Percentiles rank a stretch among this genome's conserved stretches.
phyloP scores from a whole-genome alignment of 352 stramenopile species.

The Phytophthora ramorum region DNA sequence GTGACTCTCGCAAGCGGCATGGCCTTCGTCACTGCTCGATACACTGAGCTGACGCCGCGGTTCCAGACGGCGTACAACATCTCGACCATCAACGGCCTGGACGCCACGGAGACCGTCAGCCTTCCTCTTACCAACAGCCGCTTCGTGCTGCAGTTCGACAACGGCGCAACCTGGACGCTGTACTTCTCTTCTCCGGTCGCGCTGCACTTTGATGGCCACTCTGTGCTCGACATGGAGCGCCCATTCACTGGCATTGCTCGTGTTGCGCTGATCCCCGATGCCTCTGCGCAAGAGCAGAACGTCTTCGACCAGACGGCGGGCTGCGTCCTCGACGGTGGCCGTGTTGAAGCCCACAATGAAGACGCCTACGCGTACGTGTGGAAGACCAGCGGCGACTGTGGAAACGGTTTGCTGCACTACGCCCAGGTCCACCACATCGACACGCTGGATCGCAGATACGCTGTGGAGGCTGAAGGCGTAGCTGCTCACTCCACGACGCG shows the following conservation, averaged over 20 bases:
- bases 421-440: constrained; percentile 64
- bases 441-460: constrained; percentile 56
- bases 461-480: constrained; percentile 37
- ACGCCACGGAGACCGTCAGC: constrained; percentile 33
- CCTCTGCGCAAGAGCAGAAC: constrained; percentile 38
- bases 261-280: constrained; percentile 45
- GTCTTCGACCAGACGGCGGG: constrained; percentile 46
- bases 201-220: constrained; percentile 45
- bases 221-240: constrained; percentile 39
- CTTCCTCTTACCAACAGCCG: constrained; percentile 45
- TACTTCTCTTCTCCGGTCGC: constrained; percentile 52
- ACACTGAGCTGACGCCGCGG: constrained; percentile 48
- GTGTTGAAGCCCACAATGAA: constrained; percentile 53
- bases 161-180: constrained; percentile 60
- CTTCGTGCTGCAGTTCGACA: constrained; percentile 60
- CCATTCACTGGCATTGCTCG: constrained; percentile 43
- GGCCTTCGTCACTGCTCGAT: constrained; percentile 67
- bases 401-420: constrained; percentile 70
- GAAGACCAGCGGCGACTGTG: constrained; percentile 62
- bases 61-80: constrained; percentile 56
- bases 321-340: constrained; percentile 56
- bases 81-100: constrained; percentile 55
- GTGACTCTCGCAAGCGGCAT: constrained; percentile 67
- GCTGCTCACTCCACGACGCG: constrained; percentile 58
- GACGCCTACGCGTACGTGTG: constrained; percentile 63